A percentile compares a stretch with the other conserved stretches of the same genome.
These are phyloP conservation scores for Curvularia spicifera DNA, from an alignment of 2,329 filamentous ascomycete genomes.

Conservation along the genomic window DNA sequence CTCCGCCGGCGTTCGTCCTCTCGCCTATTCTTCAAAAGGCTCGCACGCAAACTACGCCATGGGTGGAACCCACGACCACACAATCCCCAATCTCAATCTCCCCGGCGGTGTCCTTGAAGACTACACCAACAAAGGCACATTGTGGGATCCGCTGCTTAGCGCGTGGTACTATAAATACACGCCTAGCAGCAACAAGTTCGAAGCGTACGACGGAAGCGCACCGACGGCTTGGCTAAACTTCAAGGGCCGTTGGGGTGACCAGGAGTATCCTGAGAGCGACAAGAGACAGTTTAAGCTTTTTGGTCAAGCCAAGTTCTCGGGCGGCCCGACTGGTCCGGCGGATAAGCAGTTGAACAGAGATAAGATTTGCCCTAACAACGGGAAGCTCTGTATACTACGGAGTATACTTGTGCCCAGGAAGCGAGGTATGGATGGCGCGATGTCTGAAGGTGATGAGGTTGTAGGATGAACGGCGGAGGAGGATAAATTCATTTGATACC, in stretches of 20 bases:
- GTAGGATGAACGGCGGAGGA: neutral
- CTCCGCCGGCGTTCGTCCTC: constrained; percentile 59
- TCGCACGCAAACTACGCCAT: constrained; percentile 71
- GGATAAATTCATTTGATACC: neutral
- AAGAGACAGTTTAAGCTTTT: constrained; percentile 57
- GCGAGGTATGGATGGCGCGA: constrained; percentile 9
- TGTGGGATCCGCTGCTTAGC: constrained; percentile 66
- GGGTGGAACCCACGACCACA: constrained; percentile 66
- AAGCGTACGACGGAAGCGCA: constrained; percentile 54
- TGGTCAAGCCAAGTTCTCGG: constrained; percentile 57
- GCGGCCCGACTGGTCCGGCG: constrained; percentile 66
- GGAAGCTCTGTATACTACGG: constrained; percentile 54
- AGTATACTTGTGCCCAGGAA: constrained; percentile 47
- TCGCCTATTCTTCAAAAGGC: constrained; percentile 66
- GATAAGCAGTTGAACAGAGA: constrained; percentile 64
- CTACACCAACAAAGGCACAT: constrained; percentile 61
- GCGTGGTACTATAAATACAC: constrained; percentile 65
- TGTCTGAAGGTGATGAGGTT: constrained; percentile 20
- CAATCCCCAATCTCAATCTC: constrained; percentile 66
- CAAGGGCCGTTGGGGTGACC: constrained; percentile 67
- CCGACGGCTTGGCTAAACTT: constrained; percentile 65
- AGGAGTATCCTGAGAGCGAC: constrained; percentile 61
- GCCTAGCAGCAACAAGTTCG: constrained; percentile 51
- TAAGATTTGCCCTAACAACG: constrained; percentile 63
- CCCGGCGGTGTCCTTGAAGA: constrained; percentile 59